phyloP scores from a whole-genome alignment of 2,329 filamentous ascomycete species.

The Fusarium decemcellulare region DNA sequence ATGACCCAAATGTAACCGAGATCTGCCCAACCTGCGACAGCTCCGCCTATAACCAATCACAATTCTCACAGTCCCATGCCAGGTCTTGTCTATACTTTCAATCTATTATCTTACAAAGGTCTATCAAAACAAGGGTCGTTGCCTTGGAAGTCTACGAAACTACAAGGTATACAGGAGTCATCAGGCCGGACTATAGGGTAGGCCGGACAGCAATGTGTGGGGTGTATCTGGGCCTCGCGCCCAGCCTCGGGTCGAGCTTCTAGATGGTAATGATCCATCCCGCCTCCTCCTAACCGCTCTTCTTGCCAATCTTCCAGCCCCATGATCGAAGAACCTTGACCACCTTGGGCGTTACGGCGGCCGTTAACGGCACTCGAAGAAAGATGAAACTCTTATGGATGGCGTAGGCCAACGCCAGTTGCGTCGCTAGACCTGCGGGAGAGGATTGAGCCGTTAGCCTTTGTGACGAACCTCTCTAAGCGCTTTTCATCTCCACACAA shows the following conservation, averaged over 20 bases:
- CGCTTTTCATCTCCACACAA: constrained; percentile 12
- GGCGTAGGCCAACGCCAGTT: constrained; percentile 93
- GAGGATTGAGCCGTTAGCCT: constrained; percentile 42
- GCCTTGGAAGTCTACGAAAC: background rate
- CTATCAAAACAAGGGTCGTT: constrained; percentile 12
- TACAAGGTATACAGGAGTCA: constrained; percentile 31
- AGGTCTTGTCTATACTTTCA: too few species aligned
- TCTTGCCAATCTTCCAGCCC: constrained; percentile 96
- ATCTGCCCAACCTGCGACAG: background rate
- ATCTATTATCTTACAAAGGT: constrained; percentile 6
- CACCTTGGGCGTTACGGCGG: constrained; percentile 93
- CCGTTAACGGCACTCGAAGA: constrained; percentile 91
- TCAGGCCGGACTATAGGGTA: constrained; percentile 14
- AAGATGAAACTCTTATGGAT: constrained; percentile 99
- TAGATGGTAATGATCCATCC: constrained; percentile 20
- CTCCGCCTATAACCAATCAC: too few species aligned
- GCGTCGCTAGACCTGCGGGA: constrained; percentile 75
- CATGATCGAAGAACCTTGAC: constrained; percentile 88
- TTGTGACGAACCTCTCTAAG: constrained; percentile 23
- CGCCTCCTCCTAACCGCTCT: constrained; percentile 46
- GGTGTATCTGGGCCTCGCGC: constrained; percentile 19
- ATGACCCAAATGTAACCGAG: background rate
- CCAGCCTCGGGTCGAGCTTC: constrained; percentile 18
- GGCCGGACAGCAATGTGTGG: constrained; percentile 6
- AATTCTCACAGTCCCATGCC: background rate